Percentiles rank a stretch among this genome's conserved stretches.
These are phyloP conservation scores for Suhomyces bokatorum DNA, from an alignment of 1,139 yeast genomes.

Conservation along the genomic window DNA sequence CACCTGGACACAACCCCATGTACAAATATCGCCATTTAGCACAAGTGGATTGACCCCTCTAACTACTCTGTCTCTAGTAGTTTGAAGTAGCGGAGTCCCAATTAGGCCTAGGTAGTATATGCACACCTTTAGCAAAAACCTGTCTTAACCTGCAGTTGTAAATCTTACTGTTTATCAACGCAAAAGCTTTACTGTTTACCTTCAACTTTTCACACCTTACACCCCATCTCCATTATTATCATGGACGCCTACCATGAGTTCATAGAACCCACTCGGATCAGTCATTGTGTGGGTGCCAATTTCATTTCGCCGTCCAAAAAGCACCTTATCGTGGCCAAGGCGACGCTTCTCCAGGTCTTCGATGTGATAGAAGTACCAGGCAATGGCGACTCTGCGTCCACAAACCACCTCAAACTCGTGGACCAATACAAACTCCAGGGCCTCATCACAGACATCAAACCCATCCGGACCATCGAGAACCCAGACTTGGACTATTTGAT, in stretches of 20 bases:
- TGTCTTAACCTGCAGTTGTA: constrained; percentile 13
- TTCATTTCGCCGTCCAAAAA: constrained; percentile 53
- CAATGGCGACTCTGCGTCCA: constrained; percentile 20
- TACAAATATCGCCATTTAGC: background rate
- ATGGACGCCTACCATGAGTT: constrained; percentile 88
- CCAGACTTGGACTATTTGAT: constrained; percentile 59
- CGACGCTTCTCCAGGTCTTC: constrained; percentile 71
- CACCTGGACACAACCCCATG: background rate
- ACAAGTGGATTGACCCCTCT: background rate
- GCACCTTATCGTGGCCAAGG: constrained; percentile 70
- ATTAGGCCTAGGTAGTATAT: too few species aligned
- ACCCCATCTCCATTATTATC: background rate
- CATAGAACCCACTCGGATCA: constrained; percentile 74
- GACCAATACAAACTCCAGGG: constrained; percentile 77
- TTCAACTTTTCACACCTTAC: background rate
- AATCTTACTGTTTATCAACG: too few species aligned
- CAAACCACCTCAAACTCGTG: constrained; percentile 50
- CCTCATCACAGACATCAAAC: constrained; percentile 56
- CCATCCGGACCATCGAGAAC: constrained; percentile 53
- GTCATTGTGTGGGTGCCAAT: constrained; percentile 61
- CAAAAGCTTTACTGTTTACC: constrained; percentile 7
- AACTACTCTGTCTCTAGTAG: background rate
- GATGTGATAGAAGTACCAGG: constrained; percentile 35
- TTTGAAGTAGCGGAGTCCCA: background rate
- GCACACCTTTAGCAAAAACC: constrained; percentile 6